Evolutionary conservation across 2,329 filamentous ascomycete genomes (phyloP).

Genomic region (Colletotrichum sp.): DNA sequence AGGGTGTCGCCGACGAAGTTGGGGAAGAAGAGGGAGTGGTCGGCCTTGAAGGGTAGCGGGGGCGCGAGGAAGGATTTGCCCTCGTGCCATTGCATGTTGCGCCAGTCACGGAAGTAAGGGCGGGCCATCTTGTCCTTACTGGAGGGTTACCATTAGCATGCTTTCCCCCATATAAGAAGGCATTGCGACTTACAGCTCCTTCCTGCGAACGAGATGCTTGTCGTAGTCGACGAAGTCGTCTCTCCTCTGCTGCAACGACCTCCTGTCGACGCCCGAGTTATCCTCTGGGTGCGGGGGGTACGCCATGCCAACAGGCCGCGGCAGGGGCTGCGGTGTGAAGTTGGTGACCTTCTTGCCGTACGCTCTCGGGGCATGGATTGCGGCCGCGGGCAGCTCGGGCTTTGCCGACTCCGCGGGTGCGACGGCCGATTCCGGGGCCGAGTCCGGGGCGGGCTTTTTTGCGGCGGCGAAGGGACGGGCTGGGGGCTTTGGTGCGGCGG

Average conservation of each 20-base stretch:
- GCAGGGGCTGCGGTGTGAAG: slow-evolving; percentile 65
- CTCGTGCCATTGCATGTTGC: slow-evolving; percentile 79
- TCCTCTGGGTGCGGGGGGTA: slow-evolving; percentile 77
- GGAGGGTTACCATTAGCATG: background rate
- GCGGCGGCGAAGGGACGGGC: slow-evolving; percentile 29
- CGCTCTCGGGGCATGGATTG: slow-evolving; percentile 63
- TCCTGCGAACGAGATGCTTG: slow-evolving; percentile 78
- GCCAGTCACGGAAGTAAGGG: slow-evolving; percentile 97
- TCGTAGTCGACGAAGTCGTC: slow-evolving; percentile 87
- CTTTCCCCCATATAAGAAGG: background rate
- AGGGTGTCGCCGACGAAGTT: slow-evolving; percentile 87
- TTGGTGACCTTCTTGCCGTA: slow-evolving; percentile 61
- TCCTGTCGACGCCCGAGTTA: slow-evolving; percentile 78
- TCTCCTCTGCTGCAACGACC: slow-evolving; percentile 70
- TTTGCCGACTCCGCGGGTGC: slow-evolving; percentile 34
- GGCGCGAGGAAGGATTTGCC: slow-evolving; percentile 94
- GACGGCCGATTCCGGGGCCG: background rate
- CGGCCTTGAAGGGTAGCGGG: slow-evolving; percentile 80
- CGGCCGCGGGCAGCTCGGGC: slow-evolving; percentile 44
- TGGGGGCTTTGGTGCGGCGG: slow-evolving; percentile 31
- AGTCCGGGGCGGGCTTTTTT: slow-evolving; percentile 28
- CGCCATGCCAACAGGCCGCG: slow-evolving; percentile 82
- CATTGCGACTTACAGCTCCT: slow-evolving; percentile 67
- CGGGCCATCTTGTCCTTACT: slow-evolving; percentile 79
- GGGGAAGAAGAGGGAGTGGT: slow-evolving; percentile 89